Conservation (phyloP, 2,329 filamentous ascomycete species). For the Ophiostoma pallidulum region DNA sequence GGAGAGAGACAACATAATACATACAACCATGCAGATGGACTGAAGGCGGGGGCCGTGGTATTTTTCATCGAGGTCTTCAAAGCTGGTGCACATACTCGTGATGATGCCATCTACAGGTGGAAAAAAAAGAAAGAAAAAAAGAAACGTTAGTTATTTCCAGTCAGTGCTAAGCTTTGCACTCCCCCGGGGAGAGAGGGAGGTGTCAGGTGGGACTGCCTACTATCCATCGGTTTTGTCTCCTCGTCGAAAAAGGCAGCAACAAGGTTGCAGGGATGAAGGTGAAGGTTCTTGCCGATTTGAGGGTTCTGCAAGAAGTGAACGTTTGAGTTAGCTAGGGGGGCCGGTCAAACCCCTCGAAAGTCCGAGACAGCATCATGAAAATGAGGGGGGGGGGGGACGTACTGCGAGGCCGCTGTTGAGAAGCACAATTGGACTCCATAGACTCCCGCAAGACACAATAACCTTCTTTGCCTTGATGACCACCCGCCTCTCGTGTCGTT, state of each 20-base stretch:
- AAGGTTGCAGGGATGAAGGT: constrained; percentile 65
- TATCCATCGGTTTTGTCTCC: constrained; percentile 61
- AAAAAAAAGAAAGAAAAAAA: not conserved
- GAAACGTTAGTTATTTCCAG: no score
- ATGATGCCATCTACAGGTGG: constrained; percentile 57
- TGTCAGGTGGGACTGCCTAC: constrained; percentile 24
- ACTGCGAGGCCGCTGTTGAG: constrained; percentile 67
- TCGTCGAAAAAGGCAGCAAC: constrained; percentile 56
- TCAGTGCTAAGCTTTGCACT: no score
- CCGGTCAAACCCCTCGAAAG: no score
- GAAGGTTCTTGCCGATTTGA: constrained; percentile 72
- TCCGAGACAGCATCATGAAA: no score
- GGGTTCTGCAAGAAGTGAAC: constrained; percentile 44
- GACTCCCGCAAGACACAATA: constrained; percentile 64
- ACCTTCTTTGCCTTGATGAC: constrained; percentile 71
- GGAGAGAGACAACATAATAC: constrained; percentile 14
- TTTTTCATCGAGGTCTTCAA: constrained; percentile 69
- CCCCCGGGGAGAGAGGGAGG: no score
- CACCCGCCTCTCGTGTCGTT: constrained; percentile 48
- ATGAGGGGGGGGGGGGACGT: constrained; percentile 21
- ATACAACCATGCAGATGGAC: constrained; percentile 57
- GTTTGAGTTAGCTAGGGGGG: constrained; percentile 19
- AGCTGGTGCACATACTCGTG: constrained; percentile 65
- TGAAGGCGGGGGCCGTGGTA: constrained; percentile 82
- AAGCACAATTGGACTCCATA: constrained; percentile 70